phyloP scores from a whole-genome alignment of 495 filamentous ascomycete species.

The Opeltia flavorubescens region DNA sequence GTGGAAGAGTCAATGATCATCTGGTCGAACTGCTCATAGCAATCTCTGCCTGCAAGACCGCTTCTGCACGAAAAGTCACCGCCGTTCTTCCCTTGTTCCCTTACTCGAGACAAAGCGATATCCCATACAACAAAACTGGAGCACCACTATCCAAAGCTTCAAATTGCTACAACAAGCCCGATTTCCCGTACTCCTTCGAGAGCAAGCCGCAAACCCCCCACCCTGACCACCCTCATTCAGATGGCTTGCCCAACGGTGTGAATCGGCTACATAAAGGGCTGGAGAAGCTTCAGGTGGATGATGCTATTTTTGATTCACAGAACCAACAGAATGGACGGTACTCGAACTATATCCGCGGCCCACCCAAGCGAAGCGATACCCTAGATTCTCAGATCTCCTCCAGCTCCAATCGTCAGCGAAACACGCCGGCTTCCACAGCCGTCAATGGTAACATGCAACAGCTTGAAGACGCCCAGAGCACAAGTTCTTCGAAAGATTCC shows the following conservation, averaged over 20 bases:
- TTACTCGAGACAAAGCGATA: constrained; percentile 86
- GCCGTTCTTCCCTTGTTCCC: constrained; percentile 93
- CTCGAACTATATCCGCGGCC: constrained; percentile 28
- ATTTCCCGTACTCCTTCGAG: constrained; percentile 68
- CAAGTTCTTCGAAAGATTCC: constrained; percentile 26
- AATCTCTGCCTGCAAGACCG: constrained; percentile 94
- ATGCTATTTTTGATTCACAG: constrained; percentile 23
- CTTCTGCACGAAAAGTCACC: constrained; percentile 75
- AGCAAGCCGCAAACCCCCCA: constrained; percentile 76
- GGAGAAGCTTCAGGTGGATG: constrained; percentile 43
- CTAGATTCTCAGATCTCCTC: constrained; percentile 42
- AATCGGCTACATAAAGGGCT: constrained; percentile 53
- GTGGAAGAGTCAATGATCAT: constrained; percentile 87
- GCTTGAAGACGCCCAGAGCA: constrained; percentile 36
- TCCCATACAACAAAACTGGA: constrained; percentile 89
- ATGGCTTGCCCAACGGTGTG: constrained; percentile 46
- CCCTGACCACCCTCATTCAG: constrained; percentile 47
- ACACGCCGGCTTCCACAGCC: constrained; percentile 12
- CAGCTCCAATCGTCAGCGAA: constrained; percentile 11
- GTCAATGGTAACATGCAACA: constrained; percentile 34
- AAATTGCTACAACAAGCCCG: constrained; percentile 18
- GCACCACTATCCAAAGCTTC: constrained; percentile 68
- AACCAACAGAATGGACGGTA: constrained; percentile 15
- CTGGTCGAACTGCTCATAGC: constrained; percentile 91
- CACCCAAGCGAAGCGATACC: constrained; percentile 42